These are phyloP conservation scores for Talaromyces marneffei DNA, from an alignment of 2,329 filamentous ascomycete genomes.

Conservation along the genomic window DNA sequence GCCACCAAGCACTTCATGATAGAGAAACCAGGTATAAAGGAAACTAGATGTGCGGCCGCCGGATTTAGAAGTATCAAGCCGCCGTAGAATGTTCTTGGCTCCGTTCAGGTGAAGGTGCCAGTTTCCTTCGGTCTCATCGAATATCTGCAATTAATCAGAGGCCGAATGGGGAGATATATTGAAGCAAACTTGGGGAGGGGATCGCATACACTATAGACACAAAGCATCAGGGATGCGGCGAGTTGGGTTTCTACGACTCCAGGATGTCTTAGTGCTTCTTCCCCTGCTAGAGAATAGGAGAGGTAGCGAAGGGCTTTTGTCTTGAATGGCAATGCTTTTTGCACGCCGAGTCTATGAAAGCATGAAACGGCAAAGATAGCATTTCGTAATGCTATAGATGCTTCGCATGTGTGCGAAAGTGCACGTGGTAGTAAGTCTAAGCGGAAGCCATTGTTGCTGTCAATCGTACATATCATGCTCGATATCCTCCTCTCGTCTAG, in stretches of 20 bases:
- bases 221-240: slow-evolving; percentile 9
- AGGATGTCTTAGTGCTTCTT: neutral
- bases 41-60: neutral
- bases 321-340: slow-evolving; percentile 4
- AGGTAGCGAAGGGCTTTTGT: slow-evolving; percentile 1
- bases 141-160: neutral
- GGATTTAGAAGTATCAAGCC: neutral
- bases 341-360: neutral
- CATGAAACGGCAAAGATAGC: slow-evolving; percentile 6
- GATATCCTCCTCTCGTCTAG: slow-evolving; percentile 7
- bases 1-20: slow-evolving; percentile 11
- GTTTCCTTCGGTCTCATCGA: slow-evolving; percentile 9
- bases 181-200: too few relatives aligned
- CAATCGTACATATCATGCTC: slow-evolving; percentile 9
- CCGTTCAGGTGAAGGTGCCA: slow-evolving; percentile 8
- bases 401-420: neutral
- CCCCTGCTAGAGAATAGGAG: neutral
- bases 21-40: slow-evolving; percentile 8
- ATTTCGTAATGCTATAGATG: slow-evolving; percentile 2
- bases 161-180: too few relatives aligned
- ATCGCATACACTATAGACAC: slow-evolving; percentile 4
- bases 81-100: neutral
- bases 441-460: slow-evolving; percentile 8
- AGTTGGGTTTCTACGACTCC: neutral
- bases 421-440: neutral